Conservation (phyloP, 2,329 filamentous ascomycete genomes). For the Diaporthe sp. region DNA sequence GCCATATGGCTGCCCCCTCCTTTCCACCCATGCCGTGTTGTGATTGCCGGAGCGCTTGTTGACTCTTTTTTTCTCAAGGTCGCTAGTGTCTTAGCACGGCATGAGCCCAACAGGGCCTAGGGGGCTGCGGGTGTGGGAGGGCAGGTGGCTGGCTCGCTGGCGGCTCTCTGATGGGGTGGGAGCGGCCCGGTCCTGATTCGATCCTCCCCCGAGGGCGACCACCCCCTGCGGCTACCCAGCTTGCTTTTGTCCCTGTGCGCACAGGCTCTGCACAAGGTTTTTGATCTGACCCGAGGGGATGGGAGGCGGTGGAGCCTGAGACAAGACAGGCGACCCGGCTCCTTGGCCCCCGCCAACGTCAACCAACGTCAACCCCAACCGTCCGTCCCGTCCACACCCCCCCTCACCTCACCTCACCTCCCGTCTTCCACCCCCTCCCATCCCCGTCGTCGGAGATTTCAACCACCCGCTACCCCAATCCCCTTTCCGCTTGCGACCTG, state of each 20-base stretch:
- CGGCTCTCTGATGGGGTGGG: slow-evolving; percentile 4
- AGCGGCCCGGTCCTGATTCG: slow-evolving; percentile 31
- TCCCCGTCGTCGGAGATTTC: slow-evolving; percentile 1
- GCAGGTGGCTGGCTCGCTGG: slow-evolving; percentile 9
- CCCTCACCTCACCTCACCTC: background rate
- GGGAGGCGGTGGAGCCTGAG: slow-evolving; percentile 32
- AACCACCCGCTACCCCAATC: background rate
- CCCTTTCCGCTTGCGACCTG: background rate
- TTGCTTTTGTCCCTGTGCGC: background rate
- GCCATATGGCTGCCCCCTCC: background rate
- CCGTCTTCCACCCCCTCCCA: no score
- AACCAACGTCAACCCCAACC: background rate
- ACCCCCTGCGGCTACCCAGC: background rate
- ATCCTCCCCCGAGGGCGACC: slow-evolving; percentile 9
- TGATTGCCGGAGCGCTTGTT: slow-evolving; percentile 13
- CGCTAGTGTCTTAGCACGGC: slow-evolving; percentile 26
- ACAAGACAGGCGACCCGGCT: slow-evolving; percentile 19
- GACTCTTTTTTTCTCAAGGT: background rate
- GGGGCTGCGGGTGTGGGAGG: background rate
- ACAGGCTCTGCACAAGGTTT: slow-evolving; percentile 21
- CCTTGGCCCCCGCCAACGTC: slow-evolving; percentile 11
- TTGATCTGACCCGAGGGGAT: slow-evolving; percentile 23
- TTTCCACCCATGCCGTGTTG: background rate
- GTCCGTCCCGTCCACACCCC: background rate
- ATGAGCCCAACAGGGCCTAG: background rate